These are phyloP conservation scores for Cenchrus purpureus DNA, from an alignment of 176 grass and related monocot species.

Conservation along the genomic window DNA sequence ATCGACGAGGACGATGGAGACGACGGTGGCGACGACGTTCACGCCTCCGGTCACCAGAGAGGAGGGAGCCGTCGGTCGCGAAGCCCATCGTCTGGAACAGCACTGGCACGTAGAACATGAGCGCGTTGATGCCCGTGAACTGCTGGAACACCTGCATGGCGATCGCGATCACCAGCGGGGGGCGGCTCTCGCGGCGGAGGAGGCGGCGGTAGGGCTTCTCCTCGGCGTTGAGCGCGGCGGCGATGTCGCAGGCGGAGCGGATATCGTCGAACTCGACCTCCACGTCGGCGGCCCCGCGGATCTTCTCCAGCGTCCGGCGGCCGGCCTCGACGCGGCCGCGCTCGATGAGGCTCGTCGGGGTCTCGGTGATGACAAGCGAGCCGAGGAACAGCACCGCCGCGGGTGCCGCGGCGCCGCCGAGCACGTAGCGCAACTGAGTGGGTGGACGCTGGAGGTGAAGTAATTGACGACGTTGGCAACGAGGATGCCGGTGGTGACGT, in stretches of 20 bases:
- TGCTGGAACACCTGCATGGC: slow-evolving; percentile 75
- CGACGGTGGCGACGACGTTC: slow-evolving; percentile 59
- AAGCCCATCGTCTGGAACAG: slow-evolving; percentile 79
- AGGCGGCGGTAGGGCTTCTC: slow-evolving; percentile 53
- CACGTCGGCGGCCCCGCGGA: slow-evolving; percentile 53
- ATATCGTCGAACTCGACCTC: slow-evolving; percentile 61
- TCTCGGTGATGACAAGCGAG: slow-evolving; percentile 61
- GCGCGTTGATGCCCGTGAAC: slow-evolving; percentile 79
- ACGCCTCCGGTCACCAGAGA: slow-evolving; percentile 60
- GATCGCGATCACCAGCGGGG: slow-evolving; percentile 70
- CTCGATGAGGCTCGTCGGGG: slow-evolving; percentile 72
- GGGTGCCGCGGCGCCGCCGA: slow-evolving; percentile 52
- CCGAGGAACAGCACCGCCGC: slow-evolving; percentile 47
- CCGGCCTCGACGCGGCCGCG: slow-evolving; percentile 33
- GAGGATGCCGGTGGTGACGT: slow-evolving; percentile 72
- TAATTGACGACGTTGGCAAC: slow-evolving; percentile 73
- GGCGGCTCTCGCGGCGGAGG: slow-evolving; percentile 36
- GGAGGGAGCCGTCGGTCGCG: slow-evolving; percentile 43
- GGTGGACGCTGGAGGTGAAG: slow-evolving; percentile 42
- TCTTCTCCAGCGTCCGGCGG: slow-evolving; percentile 38
- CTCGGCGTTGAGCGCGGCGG: slow-evolving; percentile 30
- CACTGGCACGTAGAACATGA: slow-evolving; percentile 82
- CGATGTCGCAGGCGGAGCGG: slow-evolving; percentile 34
- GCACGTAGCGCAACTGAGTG: slow-evolving; percentile 56
- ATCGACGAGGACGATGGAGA: slow-evolving; percentile 59